A percentile compares a stretch with the other conserved stretches of the same genome.
These are phyloP conservation scores for Akanthomyces lecanii DNA, from an alignment of 2,329 filamentous ascomycete species.

Conservation along the genomic window DNA sequence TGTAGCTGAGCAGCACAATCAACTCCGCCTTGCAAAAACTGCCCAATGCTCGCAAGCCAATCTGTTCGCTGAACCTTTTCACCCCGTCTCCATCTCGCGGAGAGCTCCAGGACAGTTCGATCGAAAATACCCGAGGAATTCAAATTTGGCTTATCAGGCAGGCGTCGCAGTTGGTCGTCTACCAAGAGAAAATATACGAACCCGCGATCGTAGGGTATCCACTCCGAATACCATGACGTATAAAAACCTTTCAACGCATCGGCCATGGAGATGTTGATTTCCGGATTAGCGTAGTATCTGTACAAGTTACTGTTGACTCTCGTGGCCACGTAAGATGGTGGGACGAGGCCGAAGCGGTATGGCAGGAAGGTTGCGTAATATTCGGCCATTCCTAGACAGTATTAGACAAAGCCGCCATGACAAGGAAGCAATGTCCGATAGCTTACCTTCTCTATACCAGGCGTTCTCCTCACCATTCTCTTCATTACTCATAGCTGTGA, in stretches of 20 bases:
- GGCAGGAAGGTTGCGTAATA: conserved; percentile 18
- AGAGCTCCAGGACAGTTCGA: not conserved
- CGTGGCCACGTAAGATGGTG: conserved; percentile 13
- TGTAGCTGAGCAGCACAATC: conserved; percentile 8
- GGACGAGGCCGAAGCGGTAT: conserved; percentile 18
- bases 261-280: conserved; percentile 9
- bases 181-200: conserved; percentile 13
- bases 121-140: conserved; percentile 8
- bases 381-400: conserved; percentile 16
- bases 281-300: conserved; percentile 19
- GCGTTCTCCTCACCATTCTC: conserved; percentile 18
- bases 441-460: conserved; percentile 20
- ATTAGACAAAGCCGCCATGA: not conserved
- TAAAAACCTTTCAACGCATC: conserved; percentile 15
- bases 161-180: conserved; percentile 11
- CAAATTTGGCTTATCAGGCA: not conserved
- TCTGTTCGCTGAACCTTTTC: conserved; percentile 9
- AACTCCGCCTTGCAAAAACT: conserved; percentile 1
- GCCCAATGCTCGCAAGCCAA: conserved; percentile 7
- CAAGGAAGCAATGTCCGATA: not conserved
- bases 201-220: conserved; percentile 15
- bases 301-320: conserved; percentile 16
- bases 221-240: conserved; percentile 19
- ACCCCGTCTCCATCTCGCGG: not conserved
- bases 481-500: conserved; percentile 11